Conservation (phyloP, 148 eudicot genomes). For the Bassia scoparia region DNA sequence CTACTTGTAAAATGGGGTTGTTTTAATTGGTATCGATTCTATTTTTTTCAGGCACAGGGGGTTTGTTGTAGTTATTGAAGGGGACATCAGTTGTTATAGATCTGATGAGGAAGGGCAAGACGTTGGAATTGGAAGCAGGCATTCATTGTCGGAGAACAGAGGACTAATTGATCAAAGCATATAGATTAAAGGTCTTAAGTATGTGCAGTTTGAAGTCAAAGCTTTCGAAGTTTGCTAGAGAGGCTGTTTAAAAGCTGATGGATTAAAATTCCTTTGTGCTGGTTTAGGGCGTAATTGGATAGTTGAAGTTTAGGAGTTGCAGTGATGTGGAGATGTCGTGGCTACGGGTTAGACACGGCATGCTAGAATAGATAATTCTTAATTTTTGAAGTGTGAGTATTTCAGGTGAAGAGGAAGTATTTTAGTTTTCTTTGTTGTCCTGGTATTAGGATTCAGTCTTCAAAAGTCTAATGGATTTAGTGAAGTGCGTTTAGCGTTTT, state of each 20-base stretch:
- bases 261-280: no score
- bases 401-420: no score
- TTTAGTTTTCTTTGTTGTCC: no score
- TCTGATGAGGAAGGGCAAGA: conserved; percentile 78
- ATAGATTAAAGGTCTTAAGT: neutral
- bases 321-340: no score
- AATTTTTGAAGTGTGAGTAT: no score
- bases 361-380: no score
- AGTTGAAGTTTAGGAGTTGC: no score
- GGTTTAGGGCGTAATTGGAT: no score
- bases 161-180: conserved; percentile 22
- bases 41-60: conserved; percentile 70
- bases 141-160: conserved; percentile 76
- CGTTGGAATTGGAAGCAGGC: conserved; percentile 76
- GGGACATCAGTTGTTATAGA: conserved; percentile 61
- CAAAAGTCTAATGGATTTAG: conserved; percentile 3
- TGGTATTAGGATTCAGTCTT: neutral
- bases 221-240: no score
- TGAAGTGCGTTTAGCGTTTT: conserved; percentile 1
- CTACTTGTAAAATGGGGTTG: neutral
- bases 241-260: no score
- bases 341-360: no score
- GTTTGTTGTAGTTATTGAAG: conserved; percentile 55
- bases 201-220: no score
- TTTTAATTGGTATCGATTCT: conserved; percentile 14